phyloP scores from a whole-genome alignment of 495 filamentous ascomycete genomes.

The Penicillium daleae region DNA sequence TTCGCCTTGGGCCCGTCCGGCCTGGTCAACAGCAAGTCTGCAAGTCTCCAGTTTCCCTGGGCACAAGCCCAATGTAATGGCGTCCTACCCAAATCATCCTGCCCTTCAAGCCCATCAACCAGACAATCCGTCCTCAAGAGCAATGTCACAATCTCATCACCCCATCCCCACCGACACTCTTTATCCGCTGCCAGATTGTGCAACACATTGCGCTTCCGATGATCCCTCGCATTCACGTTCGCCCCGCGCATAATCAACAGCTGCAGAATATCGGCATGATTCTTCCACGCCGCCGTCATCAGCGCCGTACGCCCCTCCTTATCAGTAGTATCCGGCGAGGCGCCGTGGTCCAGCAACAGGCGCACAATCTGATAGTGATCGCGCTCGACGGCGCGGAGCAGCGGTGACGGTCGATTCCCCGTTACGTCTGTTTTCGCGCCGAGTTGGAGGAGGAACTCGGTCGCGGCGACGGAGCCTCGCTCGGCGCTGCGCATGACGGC shows the following conservation, averaged over 20 bases:
- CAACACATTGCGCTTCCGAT: constrained; percentile 45
- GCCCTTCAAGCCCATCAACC: constrained; percentile 44
- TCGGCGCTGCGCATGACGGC: constrained; percentile 55
- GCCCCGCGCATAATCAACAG: constrained; percentile 54
- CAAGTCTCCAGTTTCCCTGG: constrained; percentile 59
- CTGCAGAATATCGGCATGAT: constrained; percentile 54
- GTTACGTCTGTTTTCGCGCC: constrained; percentile 51
- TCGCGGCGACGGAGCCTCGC: constrained; percentile 46
- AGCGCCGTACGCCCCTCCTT: constrained; percentile 58
- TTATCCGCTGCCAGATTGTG: constrained; percentile 63
- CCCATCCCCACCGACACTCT: constrained; percentile 50
- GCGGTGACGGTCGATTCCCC: constrained; percentile 46
- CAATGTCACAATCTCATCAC: constrained; percentile 50
- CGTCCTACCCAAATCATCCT: constrained; percentile 56
- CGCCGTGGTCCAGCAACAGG: constrained; percentile 49
- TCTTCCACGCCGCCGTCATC: constrained; percentile 63
- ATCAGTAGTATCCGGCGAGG: constrained; percentile 44
- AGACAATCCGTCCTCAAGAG: constrained; percentile 47
- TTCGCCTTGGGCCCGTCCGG: constrained; percentile 45
- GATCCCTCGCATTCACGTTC: constrained; percentile 50
- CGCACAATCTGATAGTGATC: constrained; percentile 51
- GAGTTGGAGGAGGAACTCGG: constrained; percentile 48
- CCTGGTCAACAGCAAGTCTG: constrained; percentile 56
- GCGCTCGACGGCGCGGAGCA: constrained; percentile 55
- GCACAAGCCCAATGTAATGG: constrained; percentile 68